These are phyloP conservation scores for Elymus sibiricus DNA, from an alignment of 176 grass and related monocot genomes.

Conservation along the genomic window DNA sequence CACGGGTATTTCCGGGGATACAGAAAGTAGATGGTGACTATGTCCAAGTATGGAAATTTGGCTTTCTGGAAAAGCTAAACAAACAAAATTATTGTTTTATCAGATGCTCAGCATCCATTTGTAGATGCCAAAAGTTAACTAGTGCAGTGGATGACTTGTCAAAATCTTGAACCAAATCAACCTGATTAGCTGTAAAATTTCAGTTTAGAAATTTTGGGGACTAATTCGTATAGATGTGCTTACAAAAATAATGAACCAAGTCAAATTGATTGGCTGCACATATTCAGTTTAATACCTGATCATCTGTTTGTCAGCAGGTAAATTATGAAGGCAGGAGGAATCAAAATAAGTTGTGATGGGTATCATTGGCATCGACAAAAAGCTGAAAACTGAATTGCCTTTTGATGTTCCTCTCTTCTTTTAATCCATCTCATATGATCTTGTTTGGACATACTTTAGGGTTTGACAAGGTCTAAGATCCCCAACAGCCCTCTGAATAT, in stretches of 20 bases:
- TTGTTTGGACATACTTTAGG: slow-evolving; percentile 23
- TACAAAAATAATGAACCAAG: background rate
- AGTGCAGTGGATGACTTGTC: background rate
- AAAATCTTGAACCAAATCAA: background rate
- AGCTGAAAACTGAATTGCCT: background rate
- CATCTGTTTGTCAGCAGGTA: background rate
- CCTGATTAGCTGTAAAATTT: background rate
- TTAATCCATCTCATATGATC: background rate
- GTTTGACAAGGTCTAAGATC: slow-evolving; percentile 51
- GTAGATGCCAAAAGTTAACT: slow-evolving; percentile 13
- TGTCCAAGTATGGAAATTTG: slow-evolving; percentile 10
- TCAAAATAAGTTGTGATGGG: background rate
- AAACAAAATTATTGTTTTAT: background rate
- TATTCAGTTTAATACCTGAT: background rate
- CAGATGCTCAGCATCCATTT: slow-evolving; percentile 16
- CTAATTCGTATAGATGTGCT: background rate
- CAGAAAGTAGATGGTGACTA: slow-evolving; percentile 36
- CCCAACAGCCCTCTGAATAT: slow-evolving; percentile 22
- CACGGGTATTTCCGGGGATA: background rate
- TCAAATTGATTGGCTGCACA: background rate
- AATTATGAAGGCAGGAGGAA: background rate
- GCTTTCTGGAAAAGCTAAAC: background rate
- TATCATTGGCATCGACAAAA: slow-evolving; percentile 1
- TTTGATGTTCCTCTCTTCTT: slow-evolving; percentile 18
- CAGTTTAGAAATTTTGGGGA: background rate